Percentiles rank a stretch among this genome's conserved stretches.
phyloP scores from a whole-genome alignment of 345 rosid genomes.

The Rhizophora mangle region DNA sequence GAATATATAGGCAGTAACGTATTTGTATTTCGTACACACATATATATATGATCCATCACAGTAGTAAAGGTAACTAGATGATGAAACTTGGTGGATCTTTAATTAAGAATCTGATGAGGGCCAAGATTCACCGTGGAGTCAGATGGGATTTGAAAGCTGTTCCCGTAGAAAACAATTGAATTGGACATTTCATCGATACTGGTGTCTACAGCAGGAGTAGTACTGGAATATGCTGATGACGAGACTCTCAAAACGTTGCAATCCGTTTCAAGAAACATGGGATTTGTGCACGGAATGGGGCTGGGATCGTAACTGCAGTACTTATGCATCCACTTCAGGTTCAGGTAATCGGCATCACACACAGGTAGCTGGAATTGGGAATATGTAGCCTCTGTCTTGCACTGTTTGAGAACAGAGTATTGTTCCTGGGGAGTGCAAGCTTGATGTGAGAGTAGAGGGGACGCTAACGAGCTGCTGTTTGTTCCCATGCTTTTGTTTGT shows the following conservation, averaged over 20 bases:
- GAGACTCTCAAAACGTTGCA: constrained; percentile 36
- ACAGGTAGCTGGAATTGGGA: constrained; percentile 41
- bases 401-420: constrained; percentile 38
- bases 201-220: constrained; percentile 11
- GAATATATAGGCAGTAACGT: too few species aligned
- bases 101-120: constrained; percentile 34
- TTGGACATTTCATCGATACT: constrained; percentile 36
- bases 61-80: not conserved
- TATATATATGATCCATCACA: too few species aligned
- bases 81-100: constrained; percentile 5
- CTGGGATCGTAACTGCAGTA: constrained; percentile 11
- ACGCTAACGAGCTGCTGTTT: constrained; percentile 36
- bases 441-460: constrained; percentile 42
- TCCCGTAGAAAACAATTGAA: constrained; percentile 39
- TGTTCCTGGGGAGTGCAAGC: constrained; percentile 40
- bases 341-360: too few species aligned
- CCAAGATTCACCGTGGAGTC: constrained; percentile 45
- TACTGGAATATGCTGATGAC: constrained; percentile 12
- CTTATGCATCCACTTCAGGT: too few species aligned
- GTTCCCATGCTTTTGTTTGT: too few species aligned
- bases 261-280: constrained; percentile 51
- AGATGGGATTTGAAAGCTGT: constrained; percentile 43
- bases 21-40: too few species aligned
- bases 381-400: constrained; percentile 56
- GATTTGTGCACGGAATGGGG: constrained; percentile 37